phyloP scores from a whole-genome alignment of 306 rosid species.

The Vigna hirtella region DNA sequence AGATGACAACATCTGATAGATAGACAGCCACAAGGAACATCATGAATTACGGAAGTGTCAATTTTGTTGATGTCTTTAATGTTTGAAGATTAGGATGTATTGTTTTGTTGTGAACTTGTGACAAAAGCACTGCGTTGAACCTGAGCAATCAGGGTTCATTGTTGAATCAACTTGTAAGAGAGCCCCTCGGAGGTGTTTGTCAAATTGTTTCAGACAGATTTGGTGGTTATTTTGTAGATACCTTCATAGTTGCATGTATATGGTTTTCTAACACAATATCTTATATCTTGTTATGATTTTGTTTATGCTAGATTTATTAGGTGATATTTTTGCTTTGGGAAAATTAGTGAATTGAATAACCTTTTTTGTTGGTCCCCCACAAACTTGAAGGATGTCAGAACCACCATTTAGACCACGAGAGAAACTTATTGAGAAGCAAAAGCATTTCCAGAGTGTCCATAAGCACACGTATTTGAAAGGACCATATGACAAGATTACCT shows the following conservation, averaged over 20 bases:
- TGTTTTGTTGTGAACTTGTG: neutral
- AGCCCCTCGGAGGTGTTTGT: neutral
- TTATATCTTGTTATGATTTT: neutral
- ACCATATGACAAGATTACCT: constrained; percentile 78
- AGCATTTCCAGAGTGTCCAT: constrained; percentile 63
- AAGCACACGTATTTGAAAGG: constrained; percentile 86
- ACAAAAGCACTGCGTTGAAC: neutral
- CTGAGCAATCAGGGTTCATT: neutral
- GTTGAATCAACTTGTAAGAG: neutral
- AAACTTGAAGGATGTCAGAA: constrained; percentile 70
- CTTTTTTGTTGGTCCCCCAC: neutral
- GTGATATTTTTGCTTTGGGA: neutral
- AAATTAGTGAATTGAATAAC: too few relatives aligned
- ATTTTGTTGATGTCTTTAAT: too few relatives aligned
- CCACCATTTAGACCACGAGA: constrained; percentile 85
- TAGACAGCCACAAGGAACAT: too few relatives aligned
- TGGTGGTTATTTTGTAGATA: neutral
- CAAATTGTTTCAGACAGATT: neutral
- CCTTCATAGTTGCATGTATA: neutral
- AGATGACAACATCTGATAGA: too few relatives aligned
- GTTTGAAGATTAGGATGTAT: neutral
- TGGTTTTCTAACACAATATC: neutral
- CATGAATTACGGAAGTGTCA: too few relatives aligned
- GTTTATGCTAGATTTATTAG: neutral
- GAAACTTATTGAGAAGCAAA: constrained; percentile 77